These are phyloP conservation scores for Fusarium sp. DNA, from an alignment of 2,329 filamentous ascomycete species.

Conservation along the genomic window DNA sequence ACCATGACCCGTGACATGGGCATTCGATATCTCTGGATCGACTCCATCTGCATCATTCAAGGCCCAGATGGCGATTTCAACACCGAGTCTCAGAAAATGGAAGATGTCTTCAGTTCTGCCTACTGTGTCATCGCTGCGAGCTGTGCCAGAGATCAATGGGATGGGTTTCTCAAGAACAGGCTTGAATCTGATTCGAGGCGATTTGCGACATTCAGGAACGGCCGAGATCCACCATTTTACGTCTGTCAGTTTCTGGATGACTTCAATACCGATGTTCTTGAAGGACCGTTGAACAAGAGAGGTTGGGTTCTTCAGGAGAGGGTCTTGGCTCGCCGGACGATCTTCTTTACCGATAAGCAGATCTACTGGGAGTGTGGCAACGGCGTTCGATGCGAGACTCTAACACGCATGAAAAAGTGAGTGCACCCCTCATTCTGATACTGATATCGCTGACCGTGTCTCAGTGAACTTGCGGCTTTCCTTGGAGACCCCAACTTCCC, in stretches of 20 bases:
- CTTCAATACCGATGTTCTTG: neutral
- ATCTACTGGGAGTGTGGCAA: conserved; percentile 16
- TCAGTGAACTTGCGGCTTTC: conserved; percentile 7
- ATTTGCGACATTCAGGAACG: neutral
- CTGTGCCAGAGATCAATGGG: neutral
- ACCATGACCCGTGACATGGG: conserved; percentile 8
- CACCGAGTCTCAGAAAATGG: conserved; percentile 16
- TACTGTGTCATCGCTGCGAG: conserved; percentile 33
- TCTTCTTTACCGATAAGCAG: conserved; percentile 8
- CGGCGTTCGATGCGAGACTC: conserved; percentile 10
- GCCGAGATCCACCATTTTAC: neutral
- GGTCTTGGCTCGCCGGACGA: neutral
- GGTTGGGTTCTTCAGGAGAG: conserved; percentile 16
- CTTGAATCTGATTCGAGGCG: neutral
- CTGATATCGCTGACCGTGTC: neutral
- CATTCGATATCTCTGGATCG: conserved; percentile 26
- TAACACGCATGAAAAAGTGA: conserved; percentile 12
- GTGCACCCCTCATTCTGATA: neutral
- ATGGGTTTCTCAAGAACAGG: conserved; percentile 2
- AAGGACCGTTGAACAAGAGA: neutral
- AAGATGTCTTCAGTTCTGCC: conserved; percentile 17
- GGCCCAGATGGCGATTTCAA: conserved; percentile 17
- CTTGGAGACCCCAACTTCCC: conserved; percentile 19
- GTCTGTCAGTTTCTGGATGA: conserved; percentile 4
- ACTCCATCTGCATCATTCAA: conserved; percentile 30